Conservation (phyloP, 176 grass and related monocot species). For the Cocos nucifera region DNA sequence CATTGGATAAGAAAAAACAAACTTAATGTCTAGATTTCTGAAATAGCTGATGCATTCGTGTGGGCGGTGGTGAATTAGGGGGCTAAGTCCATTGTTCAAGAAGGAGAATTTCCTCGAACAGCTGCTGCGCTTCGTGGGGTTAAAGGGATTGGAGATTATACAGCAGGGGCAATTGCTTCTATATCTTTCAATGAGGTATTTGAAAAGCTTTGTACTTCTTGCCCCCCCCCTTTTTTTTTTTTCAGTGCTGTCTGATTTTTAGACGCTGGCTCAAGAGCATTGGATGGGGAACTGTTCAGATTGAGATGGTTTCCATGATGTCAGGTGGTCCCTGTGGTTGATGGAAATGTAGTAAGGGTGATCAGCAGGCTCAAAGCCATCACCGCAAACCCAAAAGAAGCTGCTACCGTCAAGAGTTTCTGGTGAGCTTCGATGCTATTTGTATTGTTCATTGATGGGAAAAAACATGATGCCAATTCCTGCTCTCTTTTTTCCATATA, state of each 20-base stretch:
- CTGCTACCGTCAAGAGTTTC: slow-evolving; percentile 62
- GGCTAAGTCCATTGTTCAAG: slow-evolving; percentile 58
- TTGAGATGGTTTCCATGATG: slow-evolving; percentile 4
- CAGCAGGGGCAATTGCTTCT: slow-evolving; percentile 86
- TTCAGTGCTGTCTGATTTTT: not conserved
- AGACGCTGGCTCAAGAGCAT: not conserved
- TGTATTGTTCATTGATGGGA: too few species aligned
- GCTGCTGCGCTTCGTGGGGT: slow-evolving; percentile 48
- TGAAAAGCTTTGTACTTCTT: not conserved
- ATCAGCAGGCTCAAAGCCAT: slow-evolving; percentile 77
- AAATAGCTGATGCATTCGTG: too few species aligned
- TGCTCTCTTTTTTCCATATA: too few species aligned
- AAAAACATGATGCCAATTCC: too few species aligned
- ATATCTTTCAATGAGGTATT: slow-evolving; percentile 85
- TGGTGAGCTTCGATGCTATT: slow-evolving; percentile 30
- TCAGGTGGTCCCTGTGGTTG: slow-evolving; percentile 70
- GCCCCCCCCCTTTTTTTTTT: not conserved
- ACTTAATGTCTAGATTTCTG: too few species aligned
- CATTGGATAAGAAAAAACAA: too few species aligned
- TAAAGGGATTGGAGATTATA: slow-evolving; percentile 85
- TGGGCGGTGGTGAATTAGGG: slow-evolving; percentile 31
- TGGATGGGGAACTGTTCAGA: not conserved
- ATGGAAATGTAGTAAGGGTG: slow-evolving; percentile 86
- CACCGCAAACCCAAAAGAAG: slow-evolving; percentile 75
- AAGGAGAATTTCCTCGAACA: slow-evolving; percentile 52